Evolutionary conservation across 306 rosid species (phyloP), one percentile per base, ranked within the genome.

Genomic region (Clitoria ternatea): DNA sequence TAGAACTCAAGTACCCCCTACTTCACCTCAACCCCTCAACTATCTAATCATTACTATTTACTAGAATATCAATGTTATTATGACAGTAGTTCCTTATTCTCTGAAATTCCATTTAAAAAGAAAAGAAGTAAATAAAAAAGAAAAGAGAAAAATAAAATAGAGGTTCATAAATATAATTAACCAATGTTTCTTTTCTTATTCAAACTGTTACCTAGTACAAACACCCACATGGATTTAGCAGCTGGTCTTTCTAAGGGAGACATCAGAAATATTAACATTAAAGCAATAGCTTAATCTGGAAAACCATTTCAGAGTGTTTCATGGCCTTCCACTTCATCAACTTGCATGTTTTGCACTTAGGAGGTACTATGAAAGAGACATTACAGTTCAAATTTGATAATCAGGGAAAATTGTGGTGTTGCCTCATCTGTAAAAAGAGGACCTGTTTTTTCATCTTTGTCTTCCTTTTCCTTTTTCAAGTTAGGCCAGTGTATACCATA

Each of bases 11-110:
- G 61, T 13, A 32, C 27, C 22, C 36, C 48, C 12, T 10, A 57
- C 35, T 59, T 33, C 64, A 37, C 19, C 24, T 47, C 63, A 45
- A 36, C 7, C 76, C 3, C 33, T 62, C 53, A 72, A 47, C 63
- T 45, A 5, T 8, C 50, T 32, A 7, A 1, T 13, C 30, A 4
- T 2, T n/a, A 36, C 15, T 23, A 26, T n/a, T 70, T 33, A 14
- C 19, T 35, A 47, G 36, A n/a, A 42, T 9, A 50, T 14, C 39
- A 43, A n/a, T 44, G 37, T n/a, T 19, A 18, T 49, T 6, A 33
- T 48, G 22, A 54, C 22, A 19, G n/a, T 47, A 6, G 23, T 26
- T 24, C 23, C 69, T 15, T 19, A 6, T 13, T 36, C 1, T 20
- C 11, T 36, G 49, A 26, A 54, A 39, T 15, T 4, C 40, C 50